phyloP scores from a whole-genome alignment of 768 basidiomycete genomes.

The Leccinum imitatum region DNA sequence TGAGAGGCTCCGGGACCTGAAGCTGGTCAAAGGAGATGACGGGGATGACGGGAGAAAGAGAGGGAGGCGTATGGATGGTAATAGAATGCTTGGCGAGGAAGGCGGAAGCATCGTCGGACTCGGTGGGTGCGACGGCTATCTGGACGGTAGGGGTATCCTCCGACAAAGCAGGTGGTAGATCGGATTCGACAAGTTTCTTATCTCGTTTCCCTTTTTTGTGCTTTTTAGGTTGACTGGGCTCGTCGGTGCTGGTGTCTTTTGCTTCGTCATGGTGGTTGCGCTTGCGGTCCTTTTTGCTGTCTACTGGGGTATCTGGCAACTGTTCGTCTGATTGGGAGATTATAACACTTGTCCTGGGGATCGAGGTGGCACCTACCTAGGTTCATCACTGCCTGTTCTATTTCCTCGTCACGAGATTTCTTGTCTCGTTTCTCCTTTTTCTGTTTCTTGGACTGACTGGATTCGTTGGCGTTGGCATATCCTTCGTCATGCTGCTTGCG shows the following conservation, averaged over 20 bases:
- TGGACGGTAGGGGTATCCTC: conserved; percentile 21
- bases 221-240: conserved; percentile 20
- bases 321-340: not conserved
- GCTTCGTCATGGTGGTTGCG: conserved; percentile 19
- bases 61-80: conserved; percentile 59
- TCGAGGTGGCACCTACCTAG: conserved; percentile 2
- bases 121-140: conserved; percentile 10
- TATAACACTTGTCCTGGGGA: not conserved
- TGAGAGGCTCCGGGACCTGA: conserved; percentile 60
- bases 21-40: conserved; percentile 76
- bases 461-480: not conserved
- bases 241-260: not conserved
- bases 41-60: conserved; percentile 53
- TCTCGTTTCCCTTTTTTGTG: conserved; percentile 29
- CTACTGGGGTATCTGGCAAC: conserved; percentile 6
- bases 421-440: not conserved
- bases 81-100: conserved; percentile 76
- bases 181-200: conserved; percentile 3
- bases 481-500: not conserved
- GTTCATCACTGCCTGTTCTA: not conserved
- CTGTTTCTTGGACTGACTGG: not conserved
- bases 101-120: conserved; percentile 44
- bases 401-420: not conserved
- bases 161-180: conserved; percentile 2
- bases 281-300: conserved; percentile 25